Conservation (phyloP, 169 alveolate genomes). For the Eimeria praecox region DNA sequence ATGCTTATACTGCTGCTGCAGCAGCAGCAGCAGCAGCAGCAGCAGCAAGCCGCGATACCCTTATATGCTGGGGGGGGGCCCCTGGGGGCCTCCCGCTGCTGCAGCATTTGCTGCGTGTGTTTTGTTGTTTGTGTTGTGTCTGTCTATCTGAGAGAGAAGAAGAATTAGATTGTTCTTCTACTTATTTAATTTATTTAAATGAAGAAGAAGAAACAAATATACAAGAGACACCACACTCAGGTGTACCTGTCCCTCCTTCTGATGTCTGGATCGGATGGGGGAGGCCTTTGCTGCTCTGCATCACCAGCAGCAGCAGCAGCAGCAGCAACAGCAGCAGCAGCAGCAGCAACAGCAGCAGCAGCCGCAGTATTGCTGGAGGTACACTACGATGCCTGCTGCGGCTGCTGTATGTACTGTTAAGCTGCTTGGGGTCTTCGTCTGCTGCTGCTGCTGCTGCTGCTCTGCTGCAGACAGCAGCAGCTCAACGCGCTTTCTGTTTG, state of each 20-base stretch:
- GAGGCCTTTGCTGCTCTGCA: not conserved
- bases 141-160: not conserved
- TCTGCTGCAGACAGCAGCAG: conserved; percentile 55
- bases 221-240: no score
- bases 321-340: no score
- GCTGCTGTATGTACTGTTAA: not conserved
- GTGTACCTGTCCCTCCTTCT: not conserved
- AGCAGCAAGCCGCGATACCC: not conserved
- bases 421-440: conserved; percentile 12
- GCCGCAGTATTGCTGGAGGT: not conserved
- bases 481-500: not conserved
- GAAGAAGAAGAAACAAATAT: no score
- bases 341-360: no score
- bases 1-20: not conserved
- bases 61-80: not conserved
- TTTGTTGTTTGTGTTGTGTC: not conserved
- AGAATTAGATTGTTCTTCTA: no score
- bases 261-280: conserved; percentile 34
- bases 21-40: not conserved
- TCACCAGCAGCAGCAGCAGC: no score
- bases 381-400: not conserved
- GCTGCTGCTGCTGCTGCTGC: conserved; percentile 16
- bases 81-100: conserved; percentile 20
- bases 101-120: conserved; percentile 15
- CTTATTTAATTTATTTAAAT: no score